These are phyloP conservation scores for Candida rishiriensis DNA, from an alignment of 805 yeast genomes.

Conservation along the genomic window DNA sequence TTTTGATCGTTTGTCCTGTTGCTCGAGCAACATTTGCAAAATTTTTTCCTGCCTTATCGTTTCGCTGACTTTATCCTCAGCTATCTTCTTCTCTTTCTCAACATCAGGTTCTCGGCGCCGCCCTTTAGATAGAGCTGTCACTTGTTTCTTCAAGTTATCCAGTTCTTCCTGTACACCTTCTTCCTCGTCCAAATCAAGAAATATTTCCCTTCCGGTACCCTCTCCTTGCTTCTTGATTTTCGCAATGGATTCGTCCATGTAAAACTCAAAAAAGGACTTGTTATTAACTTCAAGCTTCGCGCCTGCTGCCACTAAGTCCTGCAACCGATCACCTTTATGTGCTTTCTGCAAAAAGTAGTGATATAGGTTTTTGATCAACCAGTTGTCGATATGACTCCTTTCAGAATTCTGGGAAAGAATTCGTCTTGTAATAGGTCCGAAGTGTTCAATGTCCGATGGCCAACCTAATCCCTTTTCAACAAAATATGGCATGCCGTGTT, in stretches of 20 bases:
- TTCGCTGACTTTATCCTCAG: no score
- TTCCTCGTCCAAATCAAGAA: not conserved
- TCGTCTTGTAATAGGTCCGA: slow-evolving; percentile 11
- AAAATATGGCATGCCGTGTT: slow-evolving; percentile 14
- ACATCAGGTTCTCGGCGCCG: no score
- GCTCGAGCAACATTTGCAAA: no score
- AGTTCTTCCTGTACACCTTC: not conserved
- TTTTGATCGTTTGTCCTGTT: no score
- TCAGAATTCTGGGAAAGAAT: slow-evolving; percentile 20
- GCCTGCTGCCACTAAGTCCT: slow-evolving; percentile 7
- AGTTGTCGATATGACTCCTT: slow-evolving; percentile 13
- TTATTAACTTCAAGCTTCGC: not conserved
- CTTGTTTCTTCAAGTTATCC: not conserved
- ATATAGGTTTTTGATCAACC: slow-evolving; percentile 5
- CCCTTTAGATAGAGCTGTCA: no score
- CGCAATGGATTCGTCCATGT: slow-evolving; percentile 1
- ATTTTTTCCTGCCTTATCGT: no score
- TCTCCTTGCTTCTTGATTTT: slow-evolving; percentile 1
- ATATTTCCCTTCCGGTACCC: not conserved
- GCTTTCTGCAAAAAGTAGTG: slow-evolving; percentile 6
- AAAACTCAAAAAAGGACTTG: slow-evolving; percentile 1
- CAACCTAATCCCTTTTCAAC: slow-evolving; percentile 12
- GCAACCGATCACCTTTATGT: slow-evolving; percentile 6
- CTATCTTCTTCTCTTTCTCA: no score
- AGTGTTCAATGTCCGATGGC: slow-evolving; percentile 1